Conservation (phyloP, 805 yeast genomes). For the Zygotorulaspora florentina region DNA sequence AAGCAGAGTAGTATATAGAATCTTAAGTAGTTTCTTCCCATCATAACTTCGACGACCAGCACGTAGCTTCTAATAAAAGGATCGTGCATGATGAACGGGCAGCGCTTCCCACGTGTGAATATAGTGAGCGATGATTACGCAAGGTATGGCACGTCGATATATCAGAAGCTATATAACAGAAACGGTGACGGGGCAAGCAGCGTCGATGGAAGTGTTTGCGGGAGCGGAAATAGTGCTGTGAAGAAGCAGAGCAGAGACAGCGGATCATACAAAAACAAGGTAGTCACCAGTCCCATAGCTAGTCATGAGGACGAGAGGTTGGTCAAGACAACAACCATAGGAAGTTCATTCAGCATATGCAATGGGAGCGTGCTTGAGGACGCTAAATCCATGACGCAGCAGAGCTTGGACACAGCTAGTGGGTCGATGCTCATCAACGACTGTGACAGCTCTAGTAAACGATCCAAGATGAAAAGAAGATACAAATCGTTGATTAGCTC, state of each 20-base stretch:
- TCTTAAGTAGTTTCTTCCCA: neutral
- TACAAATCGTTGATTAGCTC: slow-evolving; percentile 25
- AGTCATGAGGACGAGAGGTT: slow-evolving; percentile 5
- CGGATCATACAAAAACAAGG: neutral
- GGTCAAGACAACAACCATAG: slow-evolving; percentile 4
- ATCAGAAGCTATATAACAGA: slow-evolving; percentile 21
- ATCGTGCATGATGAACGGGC: neutral
- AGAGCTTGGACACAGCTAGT: slow-evolving; percentile 2
- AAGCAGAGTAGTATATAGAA: neutral
- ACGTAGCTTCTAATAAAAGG: too few species aligned
- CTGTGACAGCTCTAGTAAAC: slow-evolving; percentile 13
- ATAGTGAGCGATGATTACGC: slow-evolving; percentile 38
- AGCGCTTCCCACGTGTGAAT: slow-evolving; percentile 21
- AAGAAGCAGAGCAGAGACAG: slow-evolving; percentile 1
- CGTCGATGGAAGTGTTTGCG: neutral
- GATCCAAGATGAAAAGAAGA: slow-evolving; percentile 21
- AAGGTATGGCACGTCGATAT: slow-evolving; percentile 38
- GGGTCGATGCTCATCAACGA: slow-evolving; percentile 3
- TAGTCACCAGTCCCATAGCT: slow-evolving; percentile 1
- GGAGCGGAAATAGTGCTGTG: neutral
- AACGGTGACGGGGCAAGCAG: slow-evolving; percentile 4
- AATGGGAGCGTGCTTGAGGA: slow-evolving; percentile 7
- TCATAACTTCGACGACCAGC: too few species aligned
- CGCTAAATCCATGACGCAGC: slow-evolving; percentile 1
- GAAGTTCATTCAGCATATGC: slow-evolving; percentile 3